Evolutionary conservation across 345 rosid genomes (phyloP), one percentile per base, ranked within the genome.

Genomic region (Eucalyptus leucophloia): DNA sequence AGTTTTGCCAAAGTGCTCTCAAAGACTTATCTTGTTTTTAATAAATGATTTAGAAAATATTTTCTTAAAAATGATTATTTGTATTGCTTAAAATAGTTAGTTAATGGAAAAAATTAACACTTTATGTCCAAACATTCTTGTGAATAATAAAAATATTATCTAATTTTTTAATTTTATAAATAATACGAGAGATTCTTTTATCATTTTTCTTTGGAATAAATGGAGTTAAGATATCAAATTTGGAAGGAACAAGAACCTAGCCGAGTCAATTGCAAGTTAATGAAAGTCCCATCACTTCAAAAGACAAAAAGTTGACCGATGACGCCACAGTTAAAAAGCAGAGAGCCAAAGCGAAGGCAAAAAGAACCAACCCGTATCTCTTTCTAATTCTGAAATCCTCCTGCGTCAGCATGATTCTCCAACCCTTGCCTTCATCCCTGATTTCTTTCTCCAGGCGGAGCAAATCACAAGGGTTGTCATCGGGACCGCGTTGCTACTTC

Each of bases 71-170:
- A 24, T 56, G 6, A 24, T 56, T 5, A 56, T 56, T 56, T 0
- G 0, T 24, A 23, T 23, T 19, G 0, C 2, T 53, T 51, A 18
- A 51, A 53, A 0, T 1, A 19, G 24, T 0, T 19, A 19, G 24
- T 18, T 1, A 53, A 53, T 53, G 4, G 1, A 53, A 53, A 53
- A 53, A 0, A 53, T 53, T 53, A 53, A 53, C 30, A 56, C 3
- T 56, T 56, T 4, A 56, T 56, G 0, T 4, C 28, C 2, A 56
- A 24, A 56, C 0, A 56, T 9, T 56, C 4, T 56, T 1, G 6
- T 9, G 13, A 24, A 56, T 0, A 24, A 56, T 56, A 10, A 23
- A 56, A 23, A 56, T 56, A 56, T 56, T 56, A 56, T 23, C 12
- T 0, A 24, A 23, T 24, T 23, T 23, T 56, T 23, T 23, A 4